These are phyloP conservation scores for Ascochyta fabae DNA, from an alignment of 2,329 filamentous ascomycete genomes.

Conservation along the genomic window DNA sequence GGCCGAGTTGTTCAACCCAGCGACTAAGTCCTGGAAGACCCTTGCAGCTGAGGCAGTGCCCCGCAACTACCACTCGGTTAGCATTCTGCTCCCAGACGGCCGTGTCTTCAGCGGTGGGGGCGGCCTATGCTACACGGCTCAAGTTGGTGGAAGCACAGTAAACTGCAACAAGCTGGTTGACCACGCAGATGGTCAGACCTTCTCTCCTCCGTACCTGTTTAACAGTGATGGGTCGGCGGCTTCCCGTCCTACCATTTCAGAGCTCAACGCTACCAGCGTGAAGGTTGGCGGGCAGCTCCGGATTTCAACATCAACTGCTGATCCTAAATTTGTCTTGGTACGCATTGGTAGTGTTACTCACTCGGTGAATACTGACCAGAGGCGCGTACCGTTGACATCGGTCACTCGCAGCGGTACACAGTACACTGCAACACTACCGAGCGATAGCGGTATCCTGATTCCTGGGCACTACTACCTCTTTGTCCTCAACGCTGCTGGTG, in stretches of 20 bases:
- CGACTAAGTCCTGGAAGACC: conserved; percentile 30
- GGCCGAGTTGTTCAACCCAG: conserved; percentile 36
- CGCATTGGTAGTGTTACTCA: conserved; percentile 39
- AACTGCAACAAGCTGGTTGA: conserved; percentile 39
- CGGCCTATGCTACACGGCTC: conserved; percentile 31
- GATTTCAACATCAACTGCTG: conserved; percentile 12
- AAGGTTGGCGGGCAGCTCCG: conserved; percentile 29
- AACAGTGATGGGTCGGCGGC: conserved; percentile 29
- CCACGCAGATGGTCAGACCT: conserved; percentile 37
- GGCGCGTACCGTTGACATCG: conserved; percentile 28
- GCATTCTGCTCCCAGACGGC: conserved; percentile 33
- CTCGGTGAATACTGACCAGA: conserved; percentile 39
- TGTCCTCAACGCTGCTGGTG: conserved; percentile 24
- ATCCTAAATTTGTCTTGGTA: conserved; percentile 23
- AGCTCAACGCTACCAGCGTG: conserved; percentile 21
- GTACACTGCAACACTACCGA: conserved; percentile 27
- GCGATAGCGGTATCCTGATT: conserved; percentile 30
- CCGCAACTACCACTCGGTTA: conserved; percentile 36
- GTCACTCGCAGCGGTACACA: conserved; percentile 11
- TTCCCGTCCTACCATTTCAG: conserved; percentile 26
- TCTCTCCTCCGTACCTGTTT: conserved; percentile 39
- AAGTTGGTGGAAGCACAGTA: conserved; percentile 24
- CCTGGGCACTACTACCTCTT: conserved; percentile 38
- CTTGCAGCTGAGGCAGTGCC: conserved; percentile 33
- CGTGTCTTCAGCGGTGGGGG: conserved; percentile 35